phyloP scores from a whole-genome alignment of 2,329 filamentous ascomycete species.

The Microascus cirrosus region DNA sequence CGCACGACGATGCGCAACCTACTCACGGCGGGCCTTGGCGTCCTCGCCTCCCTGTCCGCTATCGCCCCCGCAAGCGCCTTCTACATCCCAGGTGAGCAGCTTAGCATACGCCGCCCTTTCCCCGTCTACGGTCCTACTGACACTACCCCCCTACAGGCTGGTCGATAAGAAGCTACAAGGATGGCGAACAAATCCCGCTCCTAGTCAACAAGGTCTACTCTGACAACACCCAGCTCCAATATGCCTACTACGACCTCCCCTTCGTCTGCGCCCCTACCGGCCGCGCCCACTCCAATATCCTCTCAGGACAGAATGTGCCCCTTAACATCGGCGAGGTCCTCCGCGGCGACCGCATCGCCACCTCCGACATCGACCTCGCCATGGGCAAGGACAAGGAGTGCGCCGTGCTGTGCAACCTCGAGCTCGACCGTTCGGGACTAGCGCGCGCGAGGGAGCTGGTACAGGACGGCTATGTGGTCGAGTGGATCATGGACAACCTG shows the following conservation, averaged over 20 bases:
- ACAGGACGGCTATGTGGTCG: constrained; percentile 69
- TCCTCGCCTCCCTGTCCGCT: background rate
- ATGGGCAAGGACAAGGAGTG: constrained; percentile 70
- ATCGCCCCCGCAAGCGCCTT: constrained; percentile 53
- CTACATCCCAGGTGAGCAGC: constrained; percentile 65
- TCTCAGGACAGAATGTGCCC: constrained; percentile 66
- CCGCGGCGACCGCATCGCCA: constrained; percentile 74
- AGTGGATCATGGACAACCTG: constrained; percentile 90
- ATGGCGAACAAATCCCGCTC: constrained; percentile 69
- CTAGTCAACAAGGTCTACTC: constrained; percentile 89
- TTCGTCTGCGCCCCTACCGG: constrained; percentile 77
- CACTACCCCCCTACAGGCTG: constrained; percentile 41
- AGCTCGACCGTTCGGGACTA: constrained; percentile 54
- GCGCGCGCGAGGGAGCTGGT: constrained; percentile 62
- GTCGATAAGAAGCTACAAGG: constrained; percentile 69
- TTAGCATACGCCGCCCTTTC: background rate
- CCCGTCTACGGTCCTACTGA: constrained; percentile 4
- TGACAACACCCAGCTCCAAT: constrained; percentile 81
- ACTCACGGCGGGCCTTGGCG: background rate
- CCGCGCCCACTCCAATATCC: constrained; percentile 48
- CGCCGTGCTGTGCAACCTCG: constrained; percentile 58
- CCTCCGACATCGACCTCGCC: constrained; percentile 69
- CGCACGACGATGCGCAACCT: constrained; percentile 4
- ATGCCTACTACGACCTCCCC: constrained; percentile 79
- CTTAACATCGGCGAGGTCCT: constrained; percentile 82